Conservation (phyloP, 2,329 filamentous ascomycete genomes). For the Colletotrichum falcatum region DNA sequence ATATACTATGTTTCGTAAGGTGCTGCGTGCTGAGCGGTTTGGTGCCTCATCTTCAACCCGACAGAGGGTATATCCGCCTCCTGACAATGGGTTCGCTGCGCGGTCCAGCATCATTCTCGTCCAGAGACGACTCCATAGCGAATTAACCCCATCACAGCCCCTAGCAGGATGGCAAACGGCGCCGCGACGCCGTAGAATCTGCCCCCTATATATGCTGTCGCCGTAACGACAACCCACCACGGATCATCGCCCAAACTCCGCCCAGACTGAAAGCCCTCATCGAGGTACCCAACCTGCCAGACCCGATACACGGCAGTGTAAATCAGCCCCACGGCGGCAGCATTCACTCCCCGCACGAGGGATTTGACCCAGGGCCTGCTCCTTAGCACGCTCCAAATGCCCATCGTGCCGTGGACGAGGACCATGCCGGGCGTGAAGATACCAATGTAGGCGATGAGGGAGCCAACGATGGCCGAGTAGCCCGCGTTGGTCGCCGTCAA, state of each 20-base stretch:
- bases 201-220: conserved; percentile 51
- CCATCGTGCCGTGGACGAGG: conserved; percentile 58
- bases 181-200: conserved; percentile 49
- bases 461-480: conserved; percentile 56
- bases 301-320: conserved; percentile 70
- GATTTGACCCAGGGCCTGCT: conserved; percentile 56
- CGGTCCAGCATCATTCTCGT: neutral
- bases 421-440: conserved; percentile 62
- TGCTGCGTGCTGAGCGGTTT: neutral
- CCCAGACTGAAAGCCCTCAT: conserved; percentile 55
- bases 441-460: conserved; percentile 60
- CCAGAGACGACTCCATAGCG: conserved; percentile 47
- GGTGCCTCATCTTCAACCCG: neutral
- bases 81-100: neutral
- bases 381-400: conserved; percentile 63
- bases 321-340: conserved; percentile 66
- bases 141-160: conserved; percentile 50
- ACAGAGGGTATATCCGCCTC: neutral
- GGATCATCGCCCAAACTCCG: conserved; percentile 64
- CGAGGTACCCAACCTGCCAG: conserved; percentile 67
- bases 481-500: conserved; percentile 57
- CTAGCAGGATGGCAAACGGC: conserved; percentile 50
- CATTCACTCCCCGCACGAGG: conserved; percentile 64
- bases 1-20: neutral
- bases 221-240: conserved; percentile 68